Conservation (phyloP, 805 yeast species). For the Myxozyma nipponensis region DNA sequence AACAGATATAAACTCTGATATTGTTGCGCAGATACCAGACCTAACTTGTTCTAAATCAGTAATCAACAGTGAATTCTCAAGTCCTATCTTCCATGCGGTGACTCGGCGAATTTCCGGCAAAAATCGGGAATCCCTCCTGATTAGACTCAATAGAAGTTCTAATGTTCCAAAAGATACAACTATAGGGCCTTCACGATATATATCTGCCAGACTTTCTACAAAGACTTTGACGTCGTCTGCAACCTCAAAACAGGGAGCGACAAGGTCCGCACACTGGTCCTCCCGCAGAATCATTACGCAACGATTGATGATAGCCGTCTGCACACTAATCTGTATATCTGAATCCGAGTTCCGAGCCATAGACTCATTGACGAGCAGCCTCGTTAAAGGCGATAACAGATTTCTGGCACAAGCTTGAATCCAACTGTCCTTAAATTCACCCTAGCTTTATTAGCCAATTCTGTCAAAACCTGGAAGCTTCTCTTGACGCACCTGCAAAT, state of each 20-base stretch:
- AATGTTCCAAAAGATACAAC: constrained; percentile 7
- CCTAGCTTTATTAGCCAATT: background rate
- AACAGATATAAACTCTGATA: constrained; percentile 4
- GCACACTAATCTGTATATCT: constrained; percentile 5
- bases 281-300: constrained; percentile 4
- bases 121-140: constrained; percentile 3
- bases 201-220: constrained; percentile 3
- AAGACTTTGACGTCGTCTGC: background rate
- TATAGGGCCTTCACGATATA: constrained; percentile 3
- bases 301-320: constrained; percentile 4
- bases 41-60: constrained; percentile 6
- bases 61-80: constrained; percentile 2
- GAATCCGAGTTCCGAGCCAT: constrained; percentile 3
- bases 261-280: background rate
- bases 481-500: background rate
- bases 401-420: constrained; percentile 4
- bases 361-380: constrained; percentile 1
- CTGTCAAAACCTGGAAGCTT: background rate
- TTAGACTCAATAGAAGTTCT: constrained; percentile 6
- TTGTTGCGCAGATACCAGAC: constrained; percentile 2
- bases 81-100: constrained; percentile 2
- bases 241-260: background rate
- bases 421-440: background rate
- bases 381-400: constrained; percentile 1
- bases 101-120: constrained; percentile 5